Evolutionary conservation across 176 grass and related monocot species (phyloP), one percentile per base, ranked within the genome.

Genomic region (Otatea glauca): DNA sequence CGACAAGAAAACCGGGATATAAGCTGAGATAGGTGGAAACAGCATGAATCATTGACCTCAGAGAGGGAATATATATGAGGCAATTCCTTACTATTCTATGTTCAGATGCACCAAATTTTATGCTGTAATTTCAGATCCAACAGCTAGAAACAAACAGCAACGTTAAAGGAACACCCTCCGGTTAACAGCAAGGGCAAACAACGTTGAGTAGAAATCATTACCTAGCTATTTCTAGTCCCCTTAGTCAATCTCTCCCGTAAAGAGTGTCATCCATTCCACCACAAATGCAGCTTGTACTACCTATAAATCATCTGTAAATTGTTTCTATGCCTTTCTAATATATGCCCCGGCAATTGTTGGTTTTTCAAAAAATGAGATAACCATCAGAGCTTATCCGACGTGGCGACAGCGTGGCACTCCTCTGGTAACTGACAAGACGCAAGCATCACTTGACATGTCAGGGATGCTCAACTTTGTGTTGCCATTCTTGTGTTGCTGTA

Each of bases 51-150:
- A 87, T 87, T 83, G 79, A 74, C 41, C 68, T 17, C 59, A 62
- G 48, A 11, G 17, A 71, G 27, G 21, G 67, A 82, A 86, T 80
- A 51, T 68, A 13, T 25, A 39, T 4, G 44, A 68, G 14, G 77
- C 71, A 29, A 72, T 35, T 45, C 7, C 75, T 68, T 21, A 6
- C 39, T 86, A 86, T 90, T 87, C 79, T 87, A 83, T 87, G n/a
- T 74, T 60, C 68, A 83, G 89, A 90, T 87, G 84, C 88, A 83
- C 84, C 84, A 53, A 90, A 90, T 60, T 83, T 69, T 74, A 76
- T 85, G 88, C 87, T 39, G 38, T 5, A 76, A 85, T 72, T 72
- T 82, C 47, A 90, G 84, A 90, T 83, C 88, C 74, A 90, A 87
- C 84, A 69, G 74, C 88, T 68, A 24, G 41, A 83, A 87, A 60